Conservation (phyloP, 805 yeast species). For the Saturnispora saitoi region DNA sequence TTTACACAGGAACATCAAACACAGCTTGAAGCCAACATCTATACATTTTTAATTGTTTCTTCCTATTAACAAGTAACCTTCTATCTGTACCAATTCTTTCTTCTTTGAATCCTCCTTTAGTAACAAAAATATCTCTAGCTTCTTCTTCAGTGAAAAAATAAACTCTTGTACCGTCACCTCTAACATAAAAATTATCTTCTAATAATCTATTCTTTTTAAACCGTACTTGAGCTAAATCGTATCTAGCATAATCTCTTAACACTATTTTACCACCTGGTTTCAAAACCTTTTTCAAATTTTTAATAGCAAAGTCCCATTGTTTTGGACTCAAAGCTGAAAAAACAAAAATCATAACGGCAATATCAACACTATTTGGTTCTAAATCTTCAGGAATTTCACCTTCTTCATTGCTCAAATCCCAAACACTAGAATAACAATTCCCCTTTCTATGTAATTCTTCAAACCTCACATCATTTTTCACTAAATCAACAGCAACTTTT, state of each 20-base stretch:
- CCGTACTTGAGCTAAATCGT: conserved; percentile 90
- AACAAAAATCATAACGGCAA: conserved; percentile 91
- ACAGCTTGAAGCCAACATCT: conserved; percentile 96
- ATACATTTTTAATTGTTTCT: conserved; percentile 89
- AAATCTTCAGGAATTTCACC: conserved; percentile 76
- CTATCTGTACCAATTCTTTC: conserved; percentile 82
- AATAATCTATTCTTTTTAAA: conserved; percentile 80
- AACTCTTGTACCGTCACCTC: conserved; percentile 98
- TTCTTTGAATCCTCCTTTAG: conserved; percentile 47
- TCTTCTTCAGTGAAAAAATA: conserved; percentile 96
- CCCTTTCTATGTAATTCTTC: conserved; percentile 26
- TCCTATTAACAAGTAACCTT: conserved; percentile 82
- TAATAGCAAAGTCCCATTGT: conserved; percentile 81
- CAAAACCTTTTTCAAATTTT: conserved; percentile 58
- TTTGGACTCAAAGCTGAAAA: conserved; percentile 86
- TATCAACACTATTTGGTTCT: conserved; percentile 74
- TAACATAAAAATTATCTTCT: conserved; percentile 88
- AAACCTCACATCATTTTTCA: conserved; percentile 54
- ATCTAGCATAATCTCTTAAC: conserved; percentile 91
- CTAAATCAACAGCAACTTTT: conserved; percentile 81
- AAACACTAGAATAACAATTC: conserved; percentile 72
- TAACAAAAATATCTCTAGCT: conserved; percentile 60
- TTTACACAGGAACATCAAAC: conserved; percentile 34
- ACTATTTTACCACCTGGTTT: conserved; percentile 91
- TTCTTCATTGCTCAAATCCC: conserved; percentile 85